A percentile compares a stretch with the other conserved stretches of the same genome.
Evolutionary conservation across 306 rosid species (phyloP).

Genomic region (Aeschynomene evenia): DNA sequence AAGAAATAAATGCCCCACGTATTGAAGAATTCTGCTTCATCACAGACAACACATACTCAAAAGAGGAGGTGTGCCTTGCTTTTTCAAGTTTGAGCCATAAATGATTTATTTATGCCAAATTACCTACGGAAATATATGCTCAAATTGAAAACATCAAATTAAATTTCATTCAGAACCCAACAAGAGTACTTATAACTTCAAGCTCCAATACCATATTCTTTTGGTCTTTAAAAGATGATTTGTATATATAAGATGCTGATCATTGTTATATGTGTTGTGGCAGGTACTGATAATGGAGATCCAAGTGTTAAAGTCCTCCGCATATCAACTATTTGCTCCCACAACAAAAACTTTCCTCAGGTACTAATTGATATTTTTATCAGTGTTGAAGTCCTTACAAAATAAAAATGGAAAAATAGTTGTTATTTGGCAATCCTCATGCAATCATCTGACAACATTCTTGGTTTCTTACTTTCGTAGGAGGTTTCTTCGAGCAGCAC

Average conservation of each 20-base stretch:
- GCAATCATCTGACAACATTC: neutral
- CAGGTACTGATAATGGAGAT: conserved; percentile 85
- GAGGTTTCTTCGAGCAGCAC: conserved; percentile 94
- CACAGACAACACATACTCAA: conserved; percentile 84
- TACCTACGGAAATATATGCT: neutral
- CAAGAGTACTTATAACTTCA: neutral
- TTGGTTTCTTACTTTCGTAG: conserved; percentile 59
- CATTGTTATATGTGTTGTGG: neutral
- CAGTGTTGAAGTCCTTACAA: neutral
- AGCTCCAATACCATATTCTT: neutral
- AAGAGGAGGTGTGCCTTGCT: conserved; percentile 64
- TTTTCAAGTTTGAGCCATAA: conserved; percentile 6
- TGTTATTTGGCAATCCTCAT: conserved; percentile 20
- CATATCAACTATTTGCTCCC: conserved; percentile 78
- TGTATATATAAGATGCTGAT: no score
- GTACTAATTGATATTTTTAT: conserved; percentile 37
- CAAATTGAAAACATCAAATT: neutral
- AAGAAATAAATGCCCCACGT: conserved; percentile 82
- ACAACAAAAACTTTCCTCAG: conserved; percentile 86
- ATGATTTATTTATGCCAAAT: conserved; percentile 1
- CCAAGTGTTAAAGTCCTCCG: conserved; percentile 59
- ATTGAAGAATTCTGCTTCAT: conserved; percentile 90
- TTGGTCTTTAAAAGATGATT: neutral
- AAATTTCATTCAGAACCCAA: neutral
- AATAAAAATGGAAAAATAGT: neutral